Conservation (phyloP, 805 yeast species). For the Wickerhamiella qilinensis region DNA sequence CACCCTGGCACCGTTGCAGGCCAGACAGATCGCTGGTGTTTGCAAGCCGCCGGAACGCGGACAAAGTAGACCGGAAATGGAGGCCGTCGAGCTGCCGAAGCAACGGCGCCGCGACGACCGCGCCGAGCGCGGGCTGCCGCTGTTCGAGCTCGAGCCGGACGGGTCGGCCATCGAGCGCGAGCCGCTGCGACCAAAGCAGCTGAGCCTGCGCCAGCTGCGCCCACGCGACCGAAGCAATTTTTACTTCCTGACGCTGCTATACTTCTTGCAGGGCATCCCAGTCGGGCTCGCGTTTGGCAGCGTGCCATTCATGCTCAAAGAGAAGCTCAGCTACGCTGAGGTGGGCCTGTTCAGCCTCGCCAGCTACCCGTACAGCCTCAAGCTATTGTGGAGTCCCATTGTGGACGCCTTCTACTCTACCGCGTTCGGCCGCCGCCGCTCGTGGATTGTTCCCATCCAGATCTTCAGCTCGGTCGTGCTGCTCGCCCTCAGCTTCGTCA, state of each 20-base stretch:
- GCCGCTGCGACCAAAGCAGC: neutral
- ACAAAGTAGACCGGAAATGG: too few relatives aligned
- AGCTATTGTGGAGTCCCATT: slow-evolving; percentile 87
- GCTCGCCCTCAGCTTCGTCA: slow-evolving; percentile 42
- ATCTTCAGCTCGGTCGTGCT: slow-evolving; percentile 56
- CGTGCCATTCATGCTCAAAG: slow-evolving; percentile 74
- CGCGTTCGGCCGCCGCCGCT: slow-evolving; percentile 61
- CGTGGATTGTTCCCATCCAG: slow-evolving; percentile 94
- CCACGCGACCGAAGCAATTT: slow-evolving; percentile 57
- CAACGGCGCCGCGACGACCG: neutral
- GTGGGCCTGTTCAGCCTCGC: slow-evolving; percentile 86
- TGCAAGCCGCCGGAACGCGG: too few relatives aligned
- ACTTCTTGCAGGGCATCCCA: slow-evolving; percentile 89
- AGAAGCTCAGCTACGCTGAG: slow-evolving; percentile 69
- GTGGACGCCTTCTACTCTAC: slow-evolving; percentile 72
- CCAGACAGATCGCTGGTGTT: too few relatives aligned
- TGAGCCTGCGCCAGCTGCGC: slow-evolving; percentile 18
- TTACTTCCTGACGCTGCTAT: slow-evolving; percentile 51
- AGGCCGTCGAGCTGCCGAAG: neutral
- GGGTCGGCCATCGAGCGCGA: neutral
- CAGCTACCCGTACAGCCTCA: slow-evolving; percentile 85
- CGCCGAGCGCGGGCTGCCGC: neutral
- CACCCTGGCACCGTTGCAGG: too few relatives aligned
- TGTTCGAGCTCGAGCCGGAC: neutral
- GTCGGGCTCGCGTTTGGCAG: slow-evolving; percentile 93